Conservation (phyloP, 176 grass and related monocot genomes). For the Musa schizocarpa region DNA sequence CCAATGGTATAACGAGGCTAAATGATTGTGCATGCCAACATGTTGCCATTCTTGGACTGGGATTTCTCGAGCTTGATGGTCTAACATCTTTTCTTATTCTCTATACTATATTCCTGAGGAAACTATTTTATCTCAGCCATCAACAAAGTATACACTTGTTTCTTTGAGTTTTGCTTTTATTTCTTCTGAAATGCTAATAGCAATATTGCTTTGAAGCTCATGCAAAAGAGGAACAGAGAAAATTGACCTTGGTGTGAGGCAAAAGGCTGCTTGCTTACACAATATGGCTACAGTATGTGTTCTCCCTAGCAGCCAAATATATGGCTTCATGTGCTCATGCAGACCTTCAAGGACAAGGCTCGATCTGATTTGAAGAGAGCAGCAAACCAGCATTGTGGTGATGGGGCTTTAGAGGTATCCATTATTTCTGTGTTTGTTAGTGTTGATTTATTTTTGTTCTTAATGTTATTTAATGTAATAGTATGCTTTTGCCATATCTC, state of each 20-base stretch:
- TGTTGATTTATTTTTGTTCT: background rate
- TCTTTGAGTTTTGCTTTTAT: slow-evolving; percentile 22
- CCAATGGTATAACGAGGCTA: slow-evolving; percentile 75
- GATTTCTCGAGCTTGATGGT: slow-evolving; percentile 96
- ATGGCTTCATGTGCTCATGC: slow-evolving; percentile 16
- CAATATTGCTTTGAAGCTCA: slow-evolving; percentile 52
- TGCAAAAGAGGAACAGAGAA: slow-evolving; percentile 59
- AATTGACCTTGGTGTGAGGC: slow-evolving; percentile 74
- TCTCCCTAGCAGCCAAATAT: background rate
- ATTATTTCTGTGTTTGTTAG: background rate
- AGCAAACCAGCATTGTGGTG: slow-evolving; percentile 89
- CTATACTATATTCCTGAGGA: background rate
- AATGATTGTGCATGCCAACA: slow-evolving; percentile 80
- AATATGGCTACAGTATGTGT: slow-evolving; percentile 73
- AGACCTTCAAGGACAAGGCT: slow-evolving; percentile 79
- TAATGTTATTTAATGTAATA: background rate
- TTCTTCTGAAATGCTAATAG: slow-evolving; percentile 15
- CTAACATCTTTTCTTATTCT: slow-evolving; percentile 8
- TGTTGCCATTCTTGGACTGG: slow-evolving; percentile 68
- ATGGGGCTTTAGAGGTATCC: slow-evolving; percentile 82
- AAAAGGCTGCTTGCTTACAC: slow-evolving; percentile 55
- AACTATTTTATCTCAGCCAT: background rate
- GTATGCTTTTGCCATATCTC: too few species aligned
- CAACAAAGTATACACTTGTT: slow-evolving; percentile 11
- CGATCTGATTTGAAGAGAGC: slow-evolving; percentile 80